Evolutionary conservation across 1,139 yeast genomes (phyloP).

Genomic region (Sugiyamaella novakii): DNA sequence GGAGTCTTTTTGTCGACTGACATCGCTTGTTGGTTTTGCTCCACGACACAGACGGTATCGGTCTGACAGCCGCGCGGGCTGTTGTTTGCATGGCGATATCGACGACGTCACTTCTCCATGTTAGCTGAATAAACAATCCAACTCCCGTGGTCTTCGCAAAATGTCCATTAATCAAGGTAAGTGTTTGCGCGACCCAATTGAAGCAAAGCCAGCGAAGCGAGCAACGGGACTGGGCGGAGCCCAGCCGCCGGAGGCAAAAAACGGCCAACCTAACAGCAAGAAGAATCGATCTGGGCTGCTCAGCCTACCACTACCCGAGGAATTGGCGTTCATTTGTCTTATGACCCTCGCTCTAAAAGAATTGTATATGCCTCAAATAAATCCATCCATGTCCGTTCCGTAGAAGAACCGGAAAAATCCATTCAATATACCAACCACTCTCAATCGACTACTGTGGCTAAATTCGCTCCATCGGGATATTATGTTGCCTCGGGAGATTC

Average conservation of each 20-base stretch:
- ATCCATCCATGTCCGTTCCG: slow-evolving; percentile 71
- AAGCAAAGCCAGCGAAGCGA: neutral
- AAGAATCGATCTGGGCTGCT: slow-evolving; percentile 56
- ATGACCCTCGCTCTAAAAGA: slow-evolving; percentile 65
- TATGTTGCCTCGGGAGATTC: slow-evolving; percentile 93
- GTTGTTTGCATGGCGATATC: neutral
- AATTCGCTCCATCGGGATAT: slow-evolving; percentile 85
- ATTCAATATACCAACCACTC: slow-evolving; percentile 75
- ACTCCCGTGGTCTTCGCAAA: neutral
- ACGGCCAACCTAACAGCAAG: neutral
- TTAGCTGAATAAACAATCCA: neutral
- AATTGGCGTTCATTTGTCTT: slow-evolving; percentile 69
- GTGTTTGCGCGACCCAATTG: neutral
- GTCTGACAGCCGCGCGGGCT: no score
- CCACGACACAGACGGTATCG: no score
- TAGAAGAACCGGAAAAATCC: slow-evolving; percentile 52
- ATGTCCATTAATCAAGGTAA: slow-evolving; percentile 16
- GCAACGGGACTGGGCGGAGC: neutral
- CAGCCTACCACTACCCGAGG: slow-evolving; percentile 77
- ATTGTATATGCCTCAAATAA: slow-evolving; percentile 83
- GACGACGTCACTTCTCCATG: no score
- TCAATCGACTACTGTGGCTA: slow-evolving; percentile 73
- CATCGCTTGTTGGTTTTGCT: no score
- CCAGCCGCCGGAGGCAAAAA: neutral
- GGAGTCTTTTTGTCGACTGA: no score